Evolutionary conservation across 2,329 filamentous ascomycete genomes (phyloP), one percentile per base, ranked within the genome.

Genomic region (Ceratocystis destructans): DNA sequence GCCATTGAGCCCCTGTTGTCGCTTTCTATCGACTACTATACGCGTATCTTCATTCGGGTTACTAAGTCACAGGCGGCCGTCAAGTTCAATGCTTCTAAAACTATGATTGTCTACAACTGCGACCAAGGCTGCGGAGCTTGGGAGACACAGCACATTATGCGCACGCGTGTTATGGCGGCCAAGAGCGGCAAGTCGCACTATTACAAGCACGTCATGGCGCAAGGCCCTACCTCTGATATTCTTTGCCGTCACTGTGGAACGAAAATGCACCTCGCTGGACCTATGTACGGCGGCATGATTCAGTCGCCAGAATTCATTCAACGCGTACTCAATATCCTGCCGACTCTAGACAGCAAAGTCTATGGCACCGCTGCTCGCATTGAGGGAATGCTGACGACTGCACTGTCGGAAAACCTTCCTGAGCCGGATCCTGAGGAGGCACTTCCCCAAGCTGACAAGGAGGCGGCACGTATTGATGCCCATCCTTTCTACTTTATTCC

Each of bases 21-120:
- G 5, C 82, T 99, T 1, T 96, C 90, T 2, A 96, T 97, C 69
- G 94, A 99, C 75, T 99, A 95, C 75, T 99, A 99, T 73, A 86
- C 87, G 22, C 85, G 95, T 59, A 81, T 96, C 1, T 99, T 97
- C 73, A 87, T 99, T 59, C 85, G 87, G 22, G 82, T 99, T 45
- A 82, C 83, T 68, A 89, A 85, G 70, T 90, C 89, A 3, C 89
- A 91, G 0, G 87, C 87, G 2, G 87, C 90, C 65, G 92, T 96
- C 73, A 99, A 97, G 74, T 92, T 95, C 69, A 80, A 91, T 22
- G 89, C 90, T 1, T 88, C 90, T 45, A 96, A 93, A 75, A 94
- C 89, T 0, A 96, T 99, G 92, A 70, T 95, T 6, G 86, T 95
- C 0, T 96, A 96, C 76, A 91, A 86, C 73, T 99, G 94, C 74